Evolutionary conservation across 2,329 filamentous ascomycete genomes (phyloP).

Genomic region (Raffaelea arxii): DNA sequence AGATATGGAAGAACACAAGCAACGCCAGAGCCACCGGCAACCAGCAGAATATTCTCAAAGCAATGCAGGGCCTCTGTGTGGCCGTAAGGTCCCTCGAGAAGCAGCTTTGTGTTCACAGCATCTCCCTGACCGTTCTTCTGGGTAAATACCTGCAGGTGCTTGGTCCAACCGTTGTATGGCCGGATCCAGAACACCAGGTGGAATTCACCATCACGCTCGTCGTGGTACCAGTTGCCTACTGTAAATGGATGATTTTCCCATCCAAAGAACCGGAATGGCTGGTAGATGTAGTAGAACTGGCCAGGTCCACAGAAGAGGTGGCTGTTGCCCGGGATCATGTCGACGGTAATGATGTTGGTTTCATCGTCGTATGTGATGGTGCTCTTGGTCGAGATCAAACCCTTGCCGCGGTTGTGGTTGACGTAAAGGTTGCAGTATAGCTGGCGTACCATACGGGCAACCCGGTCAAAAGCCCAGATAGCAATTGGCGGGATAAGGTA

Average conservation of each 20-base stretch:
- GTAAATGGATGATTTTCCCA: slow-evolving; percentile 43
- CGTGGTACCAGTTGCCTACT: slow-evolving; percentile 19
- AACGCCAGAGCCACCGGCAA: slow-evolving; percentile 7
- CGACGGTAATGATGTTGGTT: neutral
- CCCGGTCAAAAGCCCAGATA: slow-evolving; percentile 8
- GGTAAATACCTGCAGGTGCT: slow-evolving; percentile 2
- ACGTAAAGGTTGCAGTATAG: slow-evolving; percentile 25
- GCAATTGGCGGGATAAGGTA: slow-evolving; percentile 6
- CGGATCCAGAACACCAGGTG: slow-evolving; percentile 2
- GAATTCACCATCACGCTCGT: neutral
- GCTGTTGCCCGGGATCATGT: neutral
- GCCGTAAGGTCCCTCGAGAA: slow-evolving; percentile 8
- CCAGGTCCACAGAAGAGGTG: slow-evolving; percentile 21
- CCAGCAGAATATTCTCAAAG: slow-evolving; percentile 2
- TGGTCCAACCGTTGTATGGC: slow-evolving; percentile 7
- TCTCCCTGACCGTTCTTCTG: neutral
- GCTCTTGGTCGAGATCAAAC: neutral
- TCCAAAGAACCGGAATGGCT: slow-evolving; percentile 25
- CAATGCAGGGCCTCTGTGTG: neutral
- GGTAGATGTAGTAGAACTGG: slow-evolving; percentile 33
- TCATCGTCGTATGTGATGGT: neutral
- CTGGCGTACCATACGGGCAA: slow-evolving; percentile 28
- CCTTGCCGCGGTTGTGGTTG: neutral
- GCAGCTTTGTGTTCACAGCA: neutral
- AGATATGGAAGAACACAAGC: slow-evolving; percentile 3